phyloP scores from a whole-genome alignment of 345 rosid genomes.

The Cardamine chenopodiifolia region DNA sequence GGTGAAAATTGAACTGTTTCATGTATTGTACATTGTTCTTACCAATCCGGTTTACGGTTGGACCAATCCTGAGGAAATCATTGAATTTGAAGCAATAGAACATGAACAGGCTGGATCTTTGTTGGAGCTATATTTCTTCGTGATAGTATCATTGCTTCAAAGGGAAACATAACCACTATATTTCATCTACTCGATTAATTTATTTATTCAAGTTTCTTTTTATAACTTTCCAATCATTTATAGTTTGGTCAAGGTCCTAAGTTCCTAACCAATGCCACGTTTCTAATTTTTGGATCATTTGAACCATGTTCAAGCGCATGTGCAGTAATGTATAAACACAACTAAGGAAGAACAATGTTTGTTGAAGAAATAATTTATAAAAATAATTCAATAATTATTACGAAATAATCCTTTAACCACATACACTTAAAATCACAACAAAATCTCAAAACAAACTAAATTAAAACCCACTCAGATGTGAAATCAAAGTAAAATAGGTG shows the following conservation, averaged over 20 bases:
- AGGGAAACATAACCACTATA: conserved; percentile 24
- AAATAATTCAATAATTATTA: conserved; percentile 39
- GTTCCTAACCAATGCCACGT: conserved; percentile 14
- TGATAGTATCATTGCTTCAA: conserved; percentile 44
- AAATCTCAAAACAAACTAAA: conserved; percentile 2
- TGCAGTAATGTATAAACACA: conserved; percentile 22
- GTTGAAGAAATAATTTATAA: conserved; percentile 36
- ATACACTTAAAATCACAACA: conserved; percentile 32
- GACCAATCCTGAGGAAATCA: neutral
- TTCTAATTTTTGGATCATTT: neutral
- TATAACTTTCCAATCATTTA: conserved; percentile 25
- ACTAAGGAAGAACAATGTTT: conserved; percentile 7
- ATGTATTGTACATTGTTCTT: neutral
- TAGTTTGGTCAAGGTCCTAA: conserved; percentile 25
- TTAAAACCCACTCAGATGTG: conserved; percentile 17
- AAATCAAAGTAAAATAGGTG: conserved; percentile 2
- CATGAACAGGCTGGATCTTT: conserved; percentile 37
- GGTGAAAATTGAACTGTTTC: conserved; percentile 47
- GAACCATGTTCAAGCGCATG: conserved; percentile 38
- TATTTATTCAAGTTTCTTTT: conserved; percentile 3
- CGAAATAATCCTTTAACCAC: conserved; percentile 35
- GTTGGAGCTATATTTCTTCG: conserved; percentile 14
- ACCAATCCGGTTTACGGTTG: conserved; percentile 10
- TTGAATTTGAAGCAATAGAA: conserved; percentile 25
- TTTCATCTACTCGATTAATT: neutral